These are phyloP conservation scores for Lichenothelia convexa DNA, from an alignment of 495 filamentous ascomycete genomes.

Conservation along the genomic window DNA sequence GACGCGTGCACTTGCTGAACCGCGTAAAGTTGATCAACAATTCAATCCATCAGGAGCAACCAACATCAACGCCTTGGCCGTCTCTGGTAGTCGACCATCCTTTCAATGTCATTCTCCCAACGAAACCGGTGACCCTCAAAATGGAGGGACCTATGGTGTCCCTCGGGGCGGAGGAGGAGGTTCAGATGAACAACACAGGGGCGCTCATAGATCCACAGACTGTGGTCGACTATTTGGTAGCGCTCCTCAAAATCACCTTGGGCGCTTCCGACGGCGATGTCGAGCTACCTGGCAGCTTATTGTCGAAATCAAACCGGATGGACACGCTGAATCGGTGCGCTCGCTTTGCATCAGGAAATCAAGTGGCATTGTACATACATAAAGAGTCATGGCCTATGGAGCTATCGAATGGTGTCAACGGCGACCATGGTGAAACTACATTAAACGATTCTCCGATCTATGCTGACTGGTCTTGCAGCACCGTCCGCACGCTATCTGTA, in stretches of 20 bases:
- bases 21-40: too few relatives aligned
- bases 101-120: too few relatives aligned
- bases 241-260: slow-evolving; percentile 65
- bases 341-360: slow-evolving; percentile 73
- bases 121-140: too few relatives aligned
- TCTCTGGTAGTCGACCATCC: too few relatives aligned
- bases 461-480: slow-evolving; percentile 12
- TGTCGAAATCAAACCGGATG: slow-evolving; percentile 46
- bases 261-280: slow-evolving; percentile 70
- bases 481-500: slow-evolving; percentile 42
- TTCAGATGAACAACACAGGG: slow-evolving; percentile 16
- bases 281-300: slow-evolving; percentile 58
- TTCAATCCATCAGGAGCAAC: too few relatives aligned
- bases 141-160: slow-evolving; percentile 24
- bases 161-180: slow-evolving; percentile 14
- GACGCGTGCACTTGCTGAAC: too few relatives aligned
- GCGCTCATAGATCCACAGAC: slow-evolving; percentile 36
- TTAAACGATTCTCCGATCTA: background rate
- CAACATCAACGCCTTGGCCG: too few relatives aligned
- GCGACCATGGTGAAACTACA: slow-evolving; percentile 25
- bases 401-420: slow-evolving; percentile 29
- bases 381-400: slow-evolving; percentile 51
- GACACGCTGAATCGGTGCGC: slow-evolving; percentile 78
- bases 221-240: slow-evolving; percentile 61
- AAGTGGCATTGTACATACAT: slow-evolving; percentile 74